Evolutionary conservation across 768 basidiomycete species (phyloP).

Genomic region (Amanita phalloides): DNA sequence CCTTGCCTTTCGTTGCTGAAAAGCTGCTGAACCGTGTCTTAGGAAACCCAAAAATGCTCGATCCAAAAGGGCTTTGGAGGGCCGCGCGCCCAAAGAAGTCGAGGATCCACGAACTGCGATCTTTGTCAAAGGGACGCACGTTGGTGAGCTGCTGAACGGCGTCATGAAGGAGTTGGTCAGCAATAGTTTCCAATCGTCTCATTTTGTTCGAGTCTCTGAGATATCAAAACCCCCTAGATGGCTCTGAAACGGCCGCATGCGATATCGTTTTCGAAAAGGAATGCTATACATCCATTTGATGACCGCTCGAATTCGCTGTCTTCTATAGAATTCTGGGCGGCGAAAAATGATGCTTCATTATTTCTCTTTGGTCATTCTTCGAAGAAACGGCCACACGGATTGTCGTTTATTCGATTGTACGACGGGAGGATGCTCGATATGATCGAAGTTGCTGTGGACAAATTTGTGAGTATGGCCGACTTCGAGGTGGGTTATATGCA

Average conservation of each 20-base stretch:
- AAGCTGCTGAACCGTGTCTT: not conserved
- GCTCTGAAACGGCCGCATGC: slow-evolving; percentile 86
- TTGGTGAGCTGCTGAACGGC: slow-evolving; percentile 66
- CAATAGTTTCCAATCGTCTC: slow-evolving; percentile 2
- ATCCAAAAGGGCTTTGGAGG: slow-evolving; percentile 81
- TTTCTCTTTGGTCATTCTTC: slow-evolving; percentile 87
- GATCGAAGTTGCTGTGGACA: slow-evolving; percentile 87
- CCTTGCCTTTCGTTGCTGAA: not conserved
- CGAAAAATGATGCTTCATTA: slow-evolving; percentile 90
- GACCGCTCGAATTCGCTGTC: slow-evolving; percentile 35
- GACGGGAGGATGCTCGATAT: slow-evolving; percentile 85
- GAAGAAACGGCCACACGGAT: slow-evolving; percentile 87
- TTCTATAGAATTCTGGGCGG: slow-evolving; percentile 86
- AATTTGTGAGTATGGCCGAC: slow-evolving; percentile 64
- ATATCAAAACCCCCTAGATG: slow-evolving; percentile 45
- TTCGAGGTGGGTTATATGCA: slow-evolving; percentile 58
- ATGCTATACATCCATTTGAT: slow-evolving; percentile 86
- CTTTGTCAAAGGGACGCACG: slow-evolving; percentile 83
- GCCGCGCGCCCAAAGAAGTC: slow-evolving; percentile 80
- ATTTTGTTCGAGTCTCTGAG: not conserved
- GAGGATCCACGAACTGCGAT: slow-evolving; percentile 83
- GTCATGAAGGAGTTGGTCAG: slow-evolving; percentile 88
- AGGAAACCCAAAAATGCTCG: slow-evolving; percentile 94
- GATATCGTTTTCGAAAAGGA: slow-evolving; percentile 92
- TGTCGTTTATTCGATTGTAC: slow-evolving; percentile 82